These are phyloP conservation scores for Gnomoniopsis sp. DNA, from an alignment of 2,329 filamentous ascomycete genomes.

Conservation along the genomic window DNA sequence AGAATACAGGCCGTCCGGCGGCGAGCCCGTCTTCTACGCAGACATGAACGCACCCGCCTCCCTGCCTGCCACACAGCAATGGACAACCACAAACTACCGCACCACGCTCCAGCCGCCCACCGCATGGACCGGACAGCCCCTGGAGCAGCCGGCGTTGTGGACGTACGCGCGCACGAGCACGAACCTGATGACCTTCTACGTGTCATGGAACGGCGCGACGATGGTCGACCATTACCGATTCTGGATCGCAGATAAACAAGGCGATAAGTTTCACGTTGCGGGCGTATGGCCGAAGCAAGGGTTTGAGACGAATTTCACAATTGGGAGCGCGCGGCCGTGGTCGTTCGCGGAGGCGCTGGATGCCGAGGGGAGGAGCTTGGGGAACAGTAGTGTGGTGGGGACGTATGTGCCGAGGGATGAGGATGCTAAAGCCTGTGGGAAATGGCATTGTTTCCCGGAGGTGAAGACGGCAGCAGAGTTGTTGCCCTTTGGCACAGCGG, in stretches of 20 bases:
- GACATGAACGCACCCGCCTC: not conserved
- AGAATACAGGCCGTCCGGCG: conserved; percentile 34
- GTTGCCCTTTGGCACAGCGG: not conserved
- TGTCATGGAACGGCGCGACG: conserved; percentile 14
- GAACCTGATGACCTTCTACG: conserved; percentile 6
- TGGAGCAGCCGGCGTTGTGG: conserved; percentile 5
- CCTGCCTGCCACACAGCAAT: not conserved
- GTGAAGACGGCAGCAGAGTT: not conserved
- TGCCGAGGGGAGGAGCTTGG: conserved; percentile 1
- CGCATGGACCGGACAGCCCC: conserved; percentile 3
- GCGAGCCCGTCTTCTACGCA: conserved; percentile 21
- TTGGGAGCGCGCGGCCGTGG: conserved; percentile 4
- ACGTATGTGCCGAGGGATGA: conserved; percentile 6
- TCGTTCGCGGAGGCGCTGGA: conserved; percentile 13
- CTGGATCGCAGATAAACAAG: not conserved
- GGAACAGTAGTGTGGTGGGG: conserved; percentile 6
- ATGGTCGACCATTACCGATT: conserved; percentile 1
- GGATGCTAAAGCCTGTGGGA: not conserved
- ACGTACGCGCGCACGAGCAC: conserved; percentile 10
- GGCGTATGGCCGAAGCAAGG: not conserved
- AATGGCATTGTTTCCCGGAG: conserved; percentile 9
- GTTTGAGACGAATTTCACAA: conserved; percentile 12
- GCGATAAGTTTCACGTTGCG: conserved; percentile 1
- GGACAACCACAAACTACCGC: conserved; percentile 10
- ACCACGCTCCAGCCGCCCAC: conserved; percentile 2